Percentiles rank a stretch among this genome's conserved stretches.
Conservation (phyloP, 305 asterid genomes). For the Plantago coronopus region DNA sequence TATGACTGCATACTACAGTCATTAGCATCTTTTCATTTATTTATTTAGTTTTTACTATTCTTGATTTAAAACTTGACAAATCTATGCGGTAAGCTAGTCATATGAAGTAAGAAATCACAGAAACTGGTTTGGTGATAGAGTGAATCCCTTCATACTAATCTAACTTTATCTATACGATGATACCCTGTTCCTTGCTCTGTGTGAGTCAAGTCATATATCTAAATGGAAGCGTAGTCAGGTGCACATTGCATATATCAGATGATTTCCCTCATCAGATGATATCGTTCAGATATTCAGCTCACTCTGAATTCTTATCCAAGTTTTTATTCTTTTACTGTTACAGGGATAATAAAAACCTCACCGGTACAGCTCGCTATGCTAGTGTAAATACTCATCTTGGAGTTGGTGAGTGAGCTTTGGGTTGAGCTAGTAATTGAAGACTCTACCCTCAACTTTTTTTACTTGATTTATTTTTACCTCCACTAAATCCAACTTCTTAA, state of each 20-base stretch:
- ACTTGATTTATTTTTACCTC: background rate
- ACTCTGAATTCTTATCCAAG: slow-evolving; percentile 3
- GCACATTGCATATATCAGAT: background rate
- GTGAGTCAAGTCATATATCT: too few species aligned
- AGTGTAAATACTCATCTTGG: slow-evolving; percentile 88
- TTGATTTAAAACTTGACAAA: too few species aligned
- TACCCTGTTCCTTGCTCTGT: too few species aligned
- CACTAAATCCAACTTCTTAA: background rate
- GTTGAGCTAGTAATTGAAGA: slow-evolving; percentile 5
- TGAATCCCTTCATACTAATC: too few species aligned
- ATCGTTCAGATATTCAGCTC: background rate
- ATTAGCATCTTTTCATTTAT: too few species aligned
- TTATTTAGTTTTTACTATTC: too few species aligned
- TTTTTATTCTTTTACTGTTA: slow-evolving; percentile 1
- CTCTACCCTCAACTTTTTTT: background rate
- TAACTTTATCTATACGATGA: too few species aligned
- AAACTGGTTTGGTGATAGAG: too few species aligned
- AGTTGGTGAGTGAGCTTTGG: slow-evolving; percentile 50
- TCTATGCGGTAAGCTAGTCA: too few species aligned
- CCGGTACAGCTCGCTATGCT: slow-evolving; percentile 90
- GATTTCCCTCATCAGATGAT: background rate
- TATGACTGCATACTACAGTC: too few species aligned
- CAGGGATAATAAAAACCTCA: slow-evolving; percentile 87
- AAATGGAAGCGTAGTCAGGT: background rate
- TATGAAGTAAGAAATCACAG: too few species aligned